A percentile compares a stretch with the other conserved stretches of the same genome.
Evolutionary conservation across 805 yeast genomes (phyloP).

Genomic region (Candida vaughaniae): DNA sequence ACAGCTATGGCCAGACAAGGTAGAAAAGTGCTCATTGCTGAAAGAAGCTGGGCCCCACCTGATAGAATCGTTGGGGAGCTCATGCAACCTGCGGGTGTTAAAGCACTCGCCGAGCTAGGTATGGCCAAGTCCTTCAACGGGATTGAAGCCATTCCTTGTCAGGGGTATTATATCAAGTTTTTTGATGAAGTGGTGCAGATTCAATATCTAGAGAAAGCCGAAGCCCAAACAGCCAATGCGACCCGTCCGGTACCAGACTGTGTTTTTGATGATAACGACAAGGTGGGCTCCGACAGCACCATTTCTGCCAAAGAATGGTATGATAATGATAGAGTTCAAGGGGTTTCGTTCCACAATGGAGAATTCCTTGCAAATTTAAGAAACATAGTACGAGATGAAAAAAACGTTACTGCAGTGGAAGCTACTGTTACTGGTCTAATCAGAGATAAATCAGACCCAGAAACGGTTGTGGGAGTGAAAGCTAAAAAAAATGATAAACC

Average conservation of each 20-base stretch:
- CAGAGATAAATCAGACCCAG: slow-evolving; percentile 46
- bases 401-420: slow-evolving; percentile 74
- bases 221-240: slow-evolving; percentile 40
- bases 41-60: slow-evolving; percentile 89
- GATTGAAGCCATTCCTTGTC: slow-evolving; percentile 73
- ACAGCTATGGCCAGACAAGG: slow-evolving; percentile 90
- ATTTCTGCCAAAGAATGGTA: slow-evolving; percentile 56
- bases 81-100: slow-evolving; percentile 95
- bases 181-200: slow-evolving; percentile 56
- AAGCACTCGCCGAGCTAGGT: slow-evolving; percentile 78
- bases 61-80: slow-evolving; percentile 97
- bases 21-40: slow-evolving; percentile 72
- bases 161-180: slow-evolving; percentile 80
- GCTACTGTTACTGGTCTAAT: slow-evolving; percentile 77
- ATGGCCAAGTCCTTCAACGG: slow-evolving; percentile 72
- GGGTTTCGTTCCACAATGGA: slow-evolving; percentile 94
- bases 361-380: slow-evolving; percentile 78
- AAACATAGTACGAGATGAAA: slow-evolving; percentile 60
- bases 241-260: slow-evolving; percentile 53
- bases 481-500: slow-evolving; percentile 47
- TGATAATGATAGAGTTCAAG: slow-evolving; percentile 54
- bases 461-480: slow-evolving; percentile 72
- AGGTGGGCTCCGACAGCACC: slow-evolving; percentile 46
- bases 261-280: slow-evolving; percentile 59
- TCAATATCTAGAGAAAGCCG: slow-evolving; percentile 66